Percentiles rank a stretch among this genome's conserved stretches.
phyloP scores from a whole-genome alignment of 768 basidiomycete species.

The Suillus cothurnatus region DNA sequence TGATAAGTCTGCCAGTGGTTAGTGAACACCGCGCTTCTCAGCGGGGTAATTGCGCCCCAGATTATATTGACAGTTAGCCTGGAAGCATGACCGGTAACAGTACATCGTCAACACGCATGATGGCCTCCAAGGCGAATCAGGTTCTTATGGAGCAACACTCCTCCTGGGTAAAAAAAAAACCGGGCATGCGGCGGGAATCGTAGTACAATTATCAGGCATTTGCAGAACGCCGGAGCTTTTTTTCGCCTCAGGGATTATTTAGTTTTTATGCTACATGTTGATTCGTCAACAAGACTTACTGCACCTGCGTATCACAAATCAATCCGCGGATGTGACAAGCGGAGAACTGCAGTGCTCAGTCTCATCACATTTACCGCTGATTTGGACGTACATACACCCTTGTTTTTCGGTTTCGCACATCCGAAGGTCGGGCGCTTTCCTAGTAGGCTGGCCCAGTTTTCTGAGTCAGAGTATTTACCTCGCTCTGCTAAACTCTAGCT shows the following conservation, averaged over 20 bases:
- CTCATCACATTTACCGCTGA: neutral
- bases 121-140: neutral
- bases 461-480: neutral
- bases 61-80: neutral
- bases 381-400: neutral
- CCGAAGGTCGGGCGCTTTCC: neutral
- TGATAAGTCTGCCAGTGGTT: no score
- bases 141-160: neutral
- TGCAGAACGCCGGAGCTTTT: neutral
- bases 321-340: neutral
- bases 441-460: neutral
- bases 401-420: neutral
- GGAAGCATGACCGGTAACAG: neutral
- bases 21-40: neutral
- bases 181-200: neutral
- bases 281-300: neutral
- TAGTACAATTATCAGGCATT: neutral
- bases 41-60: neutral
- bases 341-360: neutral
- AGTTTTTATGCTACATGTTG: neutral
- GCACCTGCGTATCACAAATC: neutral
- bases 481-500: neutral
- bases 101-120: neutral
- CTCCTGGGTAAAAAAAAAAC: neutral
- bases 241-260: neutral